Evolutionary conservation across 495 filamentous ascomycete genomes (phyloP).

Genomic region (Tuber aestivum): DNA sequence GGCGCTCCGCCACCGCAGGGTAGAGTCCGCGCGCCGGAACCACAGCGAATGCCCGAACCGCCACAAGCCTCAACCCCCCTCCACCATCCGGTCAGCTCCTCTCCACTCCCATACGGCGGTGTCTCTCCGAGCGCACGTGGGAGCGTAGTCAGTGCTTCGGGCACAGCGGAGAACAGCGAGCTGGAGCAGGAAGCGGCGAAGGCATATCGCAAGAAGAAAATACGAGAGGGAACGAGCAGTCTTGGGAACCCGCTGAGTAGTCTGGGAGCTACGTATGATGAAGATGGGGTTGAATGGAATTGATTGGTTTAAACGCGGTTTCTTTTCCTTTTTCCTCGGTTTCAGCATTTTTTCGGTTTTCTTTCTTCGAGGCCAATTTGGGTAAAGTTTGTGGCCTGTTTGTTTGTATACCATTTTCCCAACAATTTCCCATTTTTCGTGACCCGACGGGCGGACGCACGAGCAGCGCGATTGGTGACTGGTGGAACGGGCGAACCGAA

Average conservation of each 20-base stretch:
- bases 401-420: background rate
- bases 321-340: background rate
- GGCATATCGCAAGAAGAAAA: slow-evolving; percentile 37
- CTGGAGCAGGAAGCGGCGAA: slow-evolving; percentile 40
- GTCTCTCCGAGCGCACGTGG: slow-evolving; percentile 37
- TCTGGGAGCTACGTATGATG: slow-evolving; percentile 7
- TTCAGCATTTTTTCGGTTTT: slow-evolving; percentile 2
- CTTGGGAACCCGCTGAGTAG: slow-evolving; percentile 13
- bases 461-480: background rate
- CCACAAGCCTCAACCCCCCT: slow-evolving; percentile 11
- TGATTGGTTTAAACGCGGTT: slow-evolving; percentile 5
- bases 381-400: background rate
- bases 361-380: background rate
- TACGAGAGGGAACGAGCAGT: slow-evolving; percentile 36
- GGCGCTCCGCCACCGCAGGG: slow-evolving; percentile 9
- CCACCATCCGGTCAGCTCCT: slow-evolving; percentile 10
- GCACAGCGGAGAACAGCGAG: slow-evolving; percentile 36
- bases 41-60: slow-evolving; percentile 8
- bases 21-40: slow-evolving; percentile 2
- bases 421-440: background rate
- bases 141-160: slow-evolving; percentile 32
- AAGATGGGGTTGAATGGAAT: slow-evolving; percentile 26
- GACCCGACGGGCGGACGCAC: background rate
- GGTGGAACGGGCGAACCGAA: background rate
- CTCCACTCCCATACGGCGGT: slow-evolving; percentile 19